Conservation (phyloP, 2,329 filamentous ascomycete species). For the Volutella citrinella region DNA sequence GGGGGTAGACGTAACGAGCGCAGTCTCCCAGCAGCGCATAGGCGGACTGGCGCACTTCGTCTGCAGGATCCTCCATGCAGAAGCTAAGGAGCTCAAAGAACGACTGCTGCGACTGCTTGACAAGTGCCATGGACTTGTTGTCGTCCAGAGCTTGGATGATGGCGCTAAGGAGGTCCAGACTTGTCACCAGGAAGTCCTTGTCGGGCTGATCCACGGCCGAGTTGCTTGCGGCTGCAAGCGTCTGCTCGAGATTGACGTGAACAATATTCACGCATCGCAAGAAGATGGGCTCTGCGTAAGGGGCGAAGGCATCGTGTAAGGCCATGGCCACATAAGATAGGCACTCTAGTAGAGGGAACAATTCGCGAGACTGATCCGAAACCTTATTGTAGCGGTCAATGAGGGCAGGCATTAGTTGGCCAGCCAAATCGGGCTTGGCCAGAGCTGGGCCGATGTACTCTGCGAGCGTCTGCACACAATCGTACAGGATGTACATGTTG, state of each 20-base stretch:
- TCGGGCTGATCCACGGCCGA: conserved; percentile 73
- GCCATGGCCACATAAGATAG: conserved; percentile 91
- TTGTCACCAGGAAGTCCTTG: conserved; percentile 96
- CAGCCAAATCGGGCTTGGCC: conserved; percentile 75
- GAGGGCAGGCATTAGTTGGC: conserved; percentile 87
- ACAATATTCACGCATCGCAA: conserved; percentile 86
- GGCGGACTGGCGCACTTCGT: conserved; percentile 93
- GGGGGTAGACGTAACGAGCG: conserved; percentile 84
- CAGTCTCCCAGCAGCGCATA: conserved; percentile 95
- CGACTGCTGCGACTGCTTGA: conserved; percentile 70
- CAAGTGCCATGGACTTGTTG: conserved; percentile 70
- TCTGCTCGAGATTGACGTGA: conserved; percentile 83
- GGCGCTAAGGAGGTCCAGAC: conserved; percentile 86
- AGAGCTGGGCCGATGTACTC: conserved; percentile 84
- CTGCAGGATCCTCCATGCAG: conserved; percentile 87
- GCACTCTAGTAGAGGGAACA: conserved; percentile 95
- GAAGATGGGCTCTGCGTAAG: conserved; percentile 85
- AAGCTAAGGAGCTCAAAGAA: conserved; percentile 90
- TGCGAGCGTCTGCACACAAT: conserved; percentile 94
- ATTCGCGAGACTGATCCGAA: conserved; percentile 82
- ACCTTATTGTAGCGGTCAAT: conserved; percentile 86
- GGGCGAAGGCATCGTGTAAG: conserved; percentile 76
- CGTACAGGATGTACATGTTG: conserved; percentile 98
- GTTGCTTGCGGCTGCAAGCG: conserved; percentile 67
- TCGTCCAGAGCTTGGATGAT: conserved; percentile 86